A percentile compares a stretch with the other conserved stretches of the same genome.
phyloP scores from a whole-genome alignment of 2,329 filamentous ascomycete genomes.

The Mollisiaceae sp. region DNA sequence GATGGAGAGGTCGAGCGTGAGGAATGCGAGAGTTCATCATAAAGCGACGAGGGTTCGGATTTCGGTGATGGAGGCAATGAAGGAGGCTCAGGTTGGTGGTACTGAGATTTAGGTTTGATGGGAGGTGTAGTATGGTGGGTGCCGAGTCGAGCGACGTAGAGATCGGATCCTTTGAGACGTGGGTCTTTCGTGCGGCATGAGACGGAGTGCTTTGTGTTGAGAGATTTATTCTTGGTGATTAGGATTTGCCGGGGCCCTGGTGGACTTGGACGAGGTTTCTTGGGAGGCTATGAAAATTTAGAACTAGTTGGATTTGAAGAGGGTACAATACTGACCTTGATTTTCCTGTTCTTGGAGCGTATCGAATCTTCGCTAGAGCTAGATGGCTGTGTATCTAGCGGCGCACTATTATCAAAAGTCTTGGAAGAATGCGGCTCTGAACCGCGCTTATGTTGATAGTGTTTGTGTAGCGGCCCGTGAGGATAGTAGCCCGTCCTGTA shows the following conservation, averaged over 20 bases:
- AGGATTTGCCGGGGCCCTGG: slow-evolving; percentile 28
- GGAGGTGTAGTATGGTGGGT: slow-evolving; percentile 17
- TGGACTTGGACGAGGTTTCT: slow-evolving; percentile 14
- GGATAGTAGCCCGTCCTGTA: slow-evolving; percentile 33
- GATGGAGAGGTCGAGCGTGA: slow-evolving; percentile 28
- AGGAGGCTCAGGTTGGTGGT: neutral
- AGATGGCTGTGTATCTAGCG: slow-evolving; percentile 12
- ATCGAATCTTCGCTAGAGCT: slow-evolving; percentile 20
- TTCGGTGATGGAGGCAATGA: neutral
- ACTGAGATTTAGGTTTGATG: neutral
- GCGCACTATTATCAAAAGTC: neutral
- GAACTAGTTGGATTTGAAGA: neutral
- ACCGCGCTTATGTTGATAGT: slow-evolving; percentile 32
- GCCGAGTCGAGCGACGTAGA: slow-evolving; percentile 55
- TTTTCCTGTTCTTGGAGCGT: slow-evolving; percentile 18
- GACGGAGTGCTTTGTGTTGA: slow-evolving; percentile 35
- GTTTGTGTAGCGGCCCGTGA: slow-evolving; percentile 35
- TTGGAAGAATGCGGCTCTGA: slow-evolving; percentile 22
- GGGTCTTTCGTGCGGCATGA: slow-evolving; percentile 51
- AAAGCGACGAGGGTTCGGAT: slow-evolving; percentile 44
- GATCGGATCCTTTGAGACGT: slow-evolving; percentile 53
- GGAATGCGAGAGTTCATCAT: slow-evolving; percentile 51
- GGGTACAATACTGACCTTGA: slow-evolving; percentile 20
- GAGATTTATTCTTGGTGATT: slow-evolving; percentile 32
- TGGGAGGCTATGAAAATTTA: slow-evolving; percentile 18